These are phyloP conservation scores for Aspergillus coremiiformis DNA, from an alignment of 495 filamentous ascomycete genomes.

Conservation along the genomic window DNA sequence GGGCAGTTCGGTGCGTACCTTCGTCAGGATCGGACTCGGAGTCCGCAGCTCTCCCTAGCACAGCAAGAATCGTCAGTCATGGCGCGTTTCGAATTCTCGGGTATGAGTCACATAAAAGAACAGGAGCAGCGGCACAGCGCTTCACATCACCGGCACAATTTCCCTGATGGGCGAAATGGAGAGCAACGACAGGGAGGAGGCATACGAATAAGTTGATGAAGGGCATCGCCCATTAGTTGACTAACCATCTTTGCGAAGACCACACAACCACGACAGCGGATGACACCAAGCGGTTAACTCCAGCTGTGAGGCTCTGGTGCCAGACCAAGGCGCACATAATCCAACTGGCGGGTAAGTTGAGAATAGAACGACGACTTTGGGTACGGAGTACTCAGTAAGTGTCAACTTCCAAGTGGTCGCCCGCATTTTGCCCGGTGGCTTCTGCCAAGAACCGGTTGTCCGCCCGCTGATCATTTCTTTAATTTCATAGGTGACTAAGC, in stretches of 20 bases:
- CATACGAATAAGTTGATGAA: slow-evolving; percentile 38
- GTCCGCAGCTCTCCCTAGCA: slow-evolving; percentile 28
- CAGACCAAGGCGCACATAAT: slow-evolving; percentile 32
- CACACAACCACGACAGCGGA: slow-evolving; percentile 20
- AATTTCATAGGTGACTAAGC: too few species aligned
- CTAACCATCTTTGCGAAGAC: slow-evolving; percentile 31
- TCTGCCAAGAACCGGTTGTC: slow-evolving; percentile 1
- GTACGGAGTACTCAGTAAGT: too few species aligned
- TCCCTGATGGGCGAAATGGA: neutral
- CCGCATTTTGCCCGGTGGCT: neutral
- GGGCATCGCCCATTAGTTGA: slow-evolving; percentile 32
- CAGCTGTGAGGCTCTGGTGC: slow-evolving; percentile 23
- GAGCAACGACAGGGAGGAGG: slow-evolving; percentile 2
- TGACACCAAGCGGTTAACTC: slow-evolving; percentile 28
- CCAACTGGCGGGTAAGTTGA: too few species aligned
- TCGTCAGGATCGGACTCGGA: slow-evolving; percentile 45
- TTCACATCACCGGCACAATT: neutral
- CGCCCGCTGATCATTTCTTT: neutral
- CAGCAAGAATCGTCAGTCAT: slow-evolving; percentile 15
- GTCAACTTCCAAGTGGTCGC: too few species aligned
- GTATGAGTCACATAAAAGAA: neutral
- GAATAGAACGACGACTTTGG: neutral
- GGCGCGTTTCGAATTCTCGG: neutral
- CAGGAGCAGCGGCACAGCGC: neutral
- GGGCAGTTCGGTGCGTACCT: slow-evolving; percentile 31